phyloP scores from a whole-genome alignment of 129 eudicot species.

The Lactuca saligna region DNA sequence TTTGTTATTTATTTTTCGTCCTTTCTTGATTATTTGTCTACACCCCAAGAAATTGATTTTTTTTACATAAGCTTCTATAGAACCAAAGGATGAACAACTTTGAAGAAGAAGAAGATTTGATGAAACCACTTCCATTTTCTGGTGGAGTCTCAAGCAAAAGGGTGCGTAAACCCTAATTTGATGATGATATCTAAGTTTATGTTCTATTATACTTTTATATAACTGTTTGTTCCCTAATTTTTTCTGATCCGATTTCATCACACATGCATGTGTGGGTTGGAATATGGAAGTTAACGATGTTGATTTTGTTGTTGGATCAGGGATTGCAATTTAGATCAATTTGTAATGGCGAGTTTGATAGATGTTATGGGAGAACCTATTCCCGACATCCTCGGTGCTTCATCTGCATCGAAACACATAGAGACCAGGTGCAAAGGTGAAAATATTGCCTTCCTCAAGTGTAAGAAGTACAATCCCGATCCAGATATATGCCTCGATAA shows the following conservation, averaged over 20 bases:
- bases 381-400: conserved; percentile 72
- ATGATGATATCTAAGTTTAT: background rate
- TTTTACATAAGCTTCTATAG: too few species aligned
- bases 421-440: conserved; percentile 68
- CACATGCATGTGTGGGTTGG: background rate
- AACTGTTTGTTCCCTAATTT: background rate
- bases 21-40: too few species aligned
- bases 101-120: too few species aligned
- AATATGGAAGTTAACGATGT: conserved; percentile 10
- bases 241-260: conserved; percentile 1
- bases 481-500: conserved; percentile 94
- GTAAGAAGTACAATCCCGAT: conserved; percentile 85
- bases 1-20: too few species aligned
- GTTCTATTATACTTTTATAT: background rate
- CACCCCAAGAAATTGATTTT: too few species aligned
- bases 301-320: conserved; percentile 20
- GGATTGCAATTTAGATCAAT: conserved; percentile 21
- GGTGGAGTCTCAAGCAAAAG: conserved; percentile 10
- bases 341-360: conserved; percentile 46
- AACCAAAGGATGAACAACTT: too few species aligned
- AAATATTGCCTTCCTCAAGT: conserved; percentile 73
- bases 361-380: conserved; percentile 59
- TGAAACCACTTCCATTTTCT: background rate
- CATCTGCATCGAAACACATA: conserved; percentile 82
- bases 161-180: conserved; percentile 33